Base-by-base conservation (phyloP, 495 filamentous ascomycete genomes). In the Ramalina intermedia region DNA sequence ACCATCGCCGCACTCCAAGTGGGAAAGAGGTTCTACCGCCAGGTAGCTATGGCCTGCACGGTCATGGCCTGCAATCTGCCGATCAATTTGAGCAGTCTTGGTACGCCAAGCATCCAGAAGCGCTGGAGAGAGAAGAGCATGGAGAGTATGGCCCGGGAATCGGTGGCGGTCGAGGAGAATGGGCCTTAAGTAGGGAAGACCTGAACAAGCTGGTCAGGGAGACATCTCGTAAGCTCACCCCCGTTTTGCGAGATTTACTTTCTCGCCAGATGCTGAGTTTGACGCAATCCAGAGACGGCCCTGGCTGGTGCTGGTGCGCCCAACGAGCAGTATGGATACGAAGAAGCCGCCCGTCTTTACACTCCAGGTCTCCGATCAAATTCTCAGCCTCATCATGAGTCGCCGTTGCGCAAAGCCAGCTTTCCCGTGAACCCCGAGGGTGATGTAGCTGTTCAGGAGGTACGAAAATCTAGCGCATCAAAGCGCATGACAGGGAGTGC, bases 51-150 rank as follows among this genome's bases (percentile, higher is more conserved):
- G 87, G 88, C 42, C 69, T 94, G 41, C 87, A 93, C 61, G 85
- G 86, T 16, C 88, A 94, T 58, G 86, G 87, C 13, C 70, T 77
- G 18, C 72, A 76, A 3, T 51, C 69, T 18, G 67, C 70, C 36
- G 79, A 94, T 64, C 78, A 81, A 63, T 82, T 93, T 26, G 83
- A 94, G 58, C 83, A 84, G 64, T 80, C 82, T 0, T 96, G 90
- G 76, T 89, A 87, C 53, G 79, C 84, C 48, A 94, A 89, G 63
- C 87, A 94, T 60, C 87, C 87, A 1, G 87, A 94, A 33, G 76
- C 77, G 46, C 69, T 80, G 20, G 71, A 74, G 18, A 79, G 79
- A 61, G 87, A 91, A 67, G 84, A 86, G 60, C 63, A 71, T 46
- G 77, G 79, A 11, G 76, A 81, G 55, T 82, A 82, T 55, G 76